These are phyloP conservation scores for Triadica sebifera DNA, from an alignment of 345 rosid genomes.

Conservation along the genomic window DNA sequence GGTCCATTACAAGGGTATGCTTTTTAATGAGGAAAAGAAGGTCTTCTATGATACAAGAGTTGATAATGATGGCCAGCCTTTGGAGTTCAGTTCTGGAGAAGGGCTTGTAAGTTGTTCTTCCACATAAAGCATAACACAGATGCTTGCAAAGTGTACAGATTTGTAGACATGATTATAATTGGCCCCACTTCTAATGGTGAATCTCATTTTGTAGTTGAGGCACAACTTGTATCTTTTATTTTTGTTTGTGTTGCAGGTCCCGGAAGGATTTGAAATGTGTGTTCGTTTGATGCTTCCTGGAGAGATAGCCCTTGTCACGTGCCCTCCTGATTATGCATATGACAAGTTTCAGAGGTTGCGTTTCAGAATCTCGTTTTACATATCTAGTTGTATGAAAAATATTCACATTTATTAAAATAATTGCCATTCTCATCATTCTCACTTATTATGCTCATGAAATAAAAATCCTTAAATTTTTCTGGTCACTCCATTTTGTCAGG, in stretches of 20 bases:
- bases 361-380: conserved; percentile 13
- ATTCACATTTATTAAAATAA: background rate
- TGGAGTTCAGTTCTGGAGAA: conserved; percentile 96
- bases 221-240: background rate
- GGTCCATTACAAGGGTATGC: conserved; percentile 88
- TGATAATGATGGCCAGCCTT: conserved; percentile 72
- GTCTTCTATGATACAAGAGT: conserved; percentile 74
- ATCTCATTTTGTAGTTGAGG: background rate
- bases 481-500: conserved; percentile 38
- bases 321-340: conserved; percentile 97
- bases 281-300: conserved; percentile 95
- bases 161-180: background rate
- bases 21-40: conserved; percentile 70
- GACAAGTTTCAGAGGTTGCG: conserved; percentile 81
- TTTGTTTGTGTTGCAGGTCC: conserved; percentile 48
- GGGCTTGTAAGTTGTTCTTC: conserved; percentile 62
- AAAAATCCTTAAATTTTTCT: background rate
- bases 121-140: background rate
- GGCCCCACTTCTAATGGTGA: background rate
- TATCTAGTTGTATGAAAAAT: background rate
- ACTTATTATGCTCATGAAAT: conserved; percentile 3
- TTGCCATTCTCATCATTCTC: background rate
- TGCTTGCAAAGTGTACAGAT: background rate
- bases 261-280: conserved; percentile 98
- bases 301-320: conserved; percentile 84